These are phyloP conservation scores for Aureobasidium sp. DNA, from an alignment of 2,329 filamentous ascomycete genomes.

Conservation along the genomic window DNA sequence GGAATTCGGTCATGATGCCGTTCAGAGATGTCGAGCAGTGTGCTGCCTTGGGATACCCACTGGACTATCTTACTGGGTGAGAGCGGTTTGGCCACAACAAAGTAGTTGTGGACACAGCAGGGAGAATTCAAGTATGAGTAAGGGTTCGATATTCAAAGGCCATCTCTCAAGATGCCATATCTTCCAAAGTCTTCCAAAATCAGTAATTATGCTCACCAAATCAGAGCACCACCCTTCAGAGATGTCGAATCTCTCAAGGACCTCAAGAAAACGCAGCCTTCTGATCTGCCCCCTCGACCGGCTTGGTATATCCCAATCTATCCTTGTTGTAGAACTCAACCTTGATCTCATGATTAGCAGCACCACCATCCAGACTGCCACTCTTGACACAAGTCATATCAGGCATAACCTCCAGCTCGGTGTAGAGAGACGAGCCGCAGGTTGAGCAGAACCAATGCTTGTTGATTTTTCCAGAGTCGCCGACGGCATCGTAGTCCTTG, in stretches of 20 bases:
- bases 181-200: background rate
- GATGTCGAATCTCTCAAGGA: background rate
- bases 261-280: slow-evolving; percentile 30
- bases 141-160: background rate
- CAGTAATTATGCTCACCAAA: background rate
- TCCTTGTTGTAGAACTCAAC: slow-evolving; percentile 51
- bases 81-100: background rate
- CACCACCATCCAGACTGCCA: slow-evolving; percentile 45
- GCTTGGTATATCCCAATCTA: slow-evolving; percentile 39
- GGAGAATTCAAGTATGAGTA: background rate
- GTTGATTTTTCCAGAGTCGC: slow-evolving; percentile 48
- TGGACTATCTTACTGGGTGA: background rate
- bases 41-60: slow-evolving; percentile 1
- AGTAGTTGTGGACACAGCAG: background rate
- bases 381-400: slow-evolving; percentile 46
- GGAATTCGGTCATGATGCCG: slow-evolving; percentile 15
- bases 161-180: background rate
- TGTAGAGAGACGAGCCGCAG: slow-evolving; percentile 48
- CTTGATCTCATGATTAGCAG: slow-evolving; percentile 37
- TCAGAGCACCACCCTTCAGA: background rate
- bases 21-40: slow-evolving; percentile 16
- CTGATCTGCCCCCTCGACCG: slow-evolving; percentile 43
- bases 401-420: slow-evolving; percentile 48
- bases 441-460: slow-evolving; percentile 49
- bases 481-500: slow-evolving; percentile 42